Conservation (phyloP, 805 yeast genomes). For the Spencermartinsiella europaea region DNA sequence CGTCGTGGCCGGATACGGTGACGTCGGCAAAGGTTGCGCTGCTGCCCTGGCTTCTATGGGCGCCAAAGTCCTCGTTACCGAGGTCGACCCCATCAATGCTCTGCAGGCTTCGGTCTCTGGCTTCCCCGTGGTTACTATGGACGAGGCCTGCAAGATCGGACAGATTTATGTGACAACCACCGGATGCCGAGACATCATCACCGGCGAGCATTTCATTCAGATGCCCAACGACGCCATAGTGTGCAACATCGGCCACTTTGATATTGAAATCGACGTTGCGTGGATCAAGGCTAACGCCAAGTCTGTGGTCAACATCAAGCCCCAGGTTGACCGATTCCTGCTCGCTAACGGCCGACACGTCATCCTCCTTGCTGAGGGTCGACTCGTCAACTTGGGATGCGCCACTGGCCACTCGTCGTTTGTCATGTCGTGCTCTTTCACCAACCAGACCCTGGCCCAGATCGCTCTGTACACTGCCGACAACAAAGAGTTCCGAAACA, state of each 20-base stretch:
- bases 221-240: conserved; percentile 99
- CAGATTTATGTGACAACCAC: conserved; percentile 99
- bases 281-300: conserved; percentile 94
- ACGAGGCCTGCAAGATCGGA: conserved; percentile 86
- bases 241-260: conserved; percentile 99
- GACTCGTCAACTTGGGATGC: conserved; percentile 98
- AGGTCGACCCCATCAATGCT: conserved; percentile 98
- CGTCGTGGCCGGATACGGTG: conserved; percentile 99
- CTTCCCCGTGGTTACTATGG: conserved; percentile 93
- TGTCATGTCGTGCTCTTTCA: conserved; percentile 99
- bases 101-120: conserved; percentile 99
- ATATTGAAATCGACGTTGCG: conserved; percentile 98
- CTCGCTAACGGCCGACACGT: conserved; percentile 86
- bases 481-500: conserved; percentile 70
- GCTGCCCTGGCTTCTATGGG: conserved; percentile 99
- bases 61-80: conserved; percentile 96
- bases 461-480: conserved; percentile 91
- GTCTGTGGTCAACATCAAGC: conserved; percentile 94
- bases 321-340: conserved; percentile 97
- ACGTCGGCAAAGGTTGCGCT: conserved; percentile 99
- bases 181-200: conserved; percentile 98
- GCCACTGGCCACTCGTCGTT: conserved; percentile 99
- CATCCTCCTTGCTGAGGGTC: conserved; percentile 97
- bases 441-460: conserved; percentile 98
- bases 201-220: conserved; percentile 73